These are phyloP conservation scores for Clonostachys solani DNA, from an alignment of 2,329 filamentous ascomycete genomes.

Conservation along the genomic window DNA sequence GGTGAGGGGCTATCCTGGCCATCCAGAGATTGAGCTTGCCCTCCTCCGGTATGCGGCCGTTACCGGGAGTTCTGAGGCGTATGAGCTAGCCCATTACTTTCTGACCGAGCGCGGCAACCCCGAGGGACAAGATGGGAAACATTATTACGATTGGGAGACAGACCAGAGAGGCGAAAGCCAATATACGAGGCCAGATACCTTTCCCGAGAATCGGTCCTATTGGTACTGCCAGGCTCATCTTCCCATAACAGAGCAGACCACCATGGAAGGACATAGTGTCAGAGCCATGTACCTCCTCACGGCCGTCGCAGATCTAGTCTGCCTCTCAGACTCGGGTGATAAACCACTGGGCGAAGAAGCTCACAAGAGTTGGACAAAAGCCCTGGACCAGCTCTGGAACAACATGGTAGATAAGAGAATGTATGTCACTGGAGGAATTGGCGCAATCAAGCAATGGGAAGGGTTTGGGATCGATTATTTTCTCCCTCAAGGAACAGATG, in stretches of 20 bases:
- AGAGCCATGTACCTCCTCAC: conserved; percentile 57
- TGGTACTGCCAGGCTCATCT: conserved; percentile 55
- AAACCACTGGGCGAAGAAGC: conserved; percentile 4
- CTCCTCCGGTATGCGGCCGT: conserved; percentile 28
- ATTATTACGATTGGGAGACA: conserved; percentile 51
- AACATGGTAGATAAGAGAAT: conserved; percentile 60
- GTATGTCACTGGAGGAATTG: conserved; percentile 59
- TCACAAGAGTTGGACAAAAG: conserved; percentile 21
- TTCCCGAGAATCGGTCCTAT: conserved; percentile 27
- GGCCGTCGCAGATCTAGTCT: conserved; percentile 49
- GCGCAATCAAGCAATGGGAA: conserved; percentile 50
- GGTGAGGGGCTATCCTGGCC: conserved; percentile 55
- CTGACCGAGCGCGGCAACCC: conserved; percentile 53
- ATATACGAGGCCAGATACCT: conserved; percentile 42
- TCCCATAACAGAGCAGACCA: conserved; percentile 47
- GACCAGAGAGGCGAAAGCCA: conserved; percentile 41
- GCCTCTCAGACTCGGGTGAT: conserved; percentile 3
- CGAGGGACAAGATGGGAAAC: conserved; percentile 37
- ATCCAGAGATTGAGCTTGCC: conserved; percentile 41
- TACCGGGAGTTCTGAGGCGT: conserved; percentile 26
- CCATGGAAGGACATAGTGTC: conserved; percentile 55
- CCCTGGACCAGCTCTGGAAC: conserved; percentile 47
- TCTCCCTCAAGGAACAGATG: conserved; percentile 52
- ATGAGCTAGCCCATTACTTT: conserved; percentile 50
- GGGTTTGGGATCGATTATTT: conserved; percentile 57